Evolutionary conservation across 2,329 filamentous ascomycete species (phyloP).

Genomic region (Knufia petricola): DNA sequence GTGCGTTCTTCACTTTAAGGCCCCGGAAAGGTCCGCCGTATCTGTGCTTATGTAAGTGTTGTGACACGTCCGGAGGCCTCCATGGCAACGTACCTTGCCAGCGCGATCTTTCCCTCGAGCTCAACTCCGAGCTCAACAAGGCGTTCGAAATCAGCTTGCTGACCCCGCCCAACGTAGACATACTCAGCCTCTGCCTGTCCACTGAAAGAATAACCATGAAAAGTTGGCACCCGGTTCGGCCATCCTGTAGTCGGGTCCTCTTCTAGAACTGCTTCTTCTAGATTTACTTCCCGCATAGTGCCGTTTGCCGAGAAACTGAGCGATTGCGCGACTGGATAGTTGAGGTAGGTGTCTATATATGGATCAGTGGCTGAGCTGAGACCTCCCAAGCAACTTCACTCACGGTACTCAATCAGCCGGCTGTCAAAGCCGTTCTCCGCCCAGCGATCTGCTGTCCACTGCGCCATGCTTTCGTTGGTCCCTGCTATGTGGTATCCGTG

Average conservation of each 20-base stretch:
- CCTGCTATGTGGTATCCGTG: slow-evolving; percentile 27
- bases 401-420: slow-evolving; percentile 22
- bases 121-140: slow-evolving; percentile 33
- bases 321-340: slow-evolving; percentile 25
- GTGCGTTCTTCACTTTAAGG: slow-evolving; percentile 40
- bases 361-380: background rate
- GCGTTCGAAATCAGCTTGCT: slow-evolving; percentile 38
- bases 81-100: slow-evolving; percentile 31
- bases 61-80: too few relatives aligned
- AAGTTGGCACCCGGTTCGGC: slow-evolving; percentile 34
- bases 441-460: slow-evolving; percentile 28
- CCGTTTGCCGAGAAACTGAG: slow-evolving; percentile 22
- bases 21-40: slow-evolving; percentile 36
- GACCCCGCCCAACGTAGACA: slow-evolving; percentile 36
- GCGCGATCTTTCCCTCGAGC: slow-evolving; percentile 39
- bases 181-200: slow-evolving; percentile 40
- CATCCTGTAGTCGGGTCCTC: slow-evolving; percentile 23
- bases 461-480: slow-evolving; percentile 25
- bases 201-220: slow-evolving; percentile 40
- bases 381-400: background rate
- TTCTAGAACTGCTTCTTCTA: slow-evolving; percentile 23
- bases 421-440: slow-evolving; percentile 23
- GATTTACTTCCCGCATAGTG: slow-evolving; percentile 15
- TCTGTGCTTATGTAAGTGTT: too few relatives aligned
- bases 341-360: slow-evolving; percentile 22